Percentiles rank a stretch among this genome's conserved stretches.
phyloP scores from a whole-genome alignment of 768 basidiomycete species.

The Dendrothele bispora region DNA sequence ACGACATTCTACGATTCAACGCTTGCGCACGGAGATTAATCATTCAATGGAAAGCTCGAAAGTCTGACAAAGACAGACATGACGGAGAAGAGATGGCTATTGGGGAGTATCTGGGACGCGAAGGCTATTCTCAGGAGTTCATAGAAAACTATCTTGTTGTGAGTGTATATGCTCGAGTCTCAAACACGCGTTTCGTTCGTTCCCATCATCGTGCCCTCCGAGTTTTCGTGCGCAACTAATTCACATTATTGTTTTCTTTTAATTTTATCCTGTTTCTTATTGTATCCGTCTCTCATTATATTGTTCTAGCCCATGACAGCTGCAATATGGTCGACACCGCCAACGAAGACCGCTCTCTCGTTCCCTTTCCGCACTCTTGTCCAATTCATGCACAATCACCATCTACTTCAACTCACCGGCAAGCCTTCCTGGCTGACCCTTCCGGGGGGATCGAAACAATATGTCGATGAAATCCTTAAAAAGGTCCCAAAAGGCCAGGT shows the following conservation, averaged over 20 bases:
- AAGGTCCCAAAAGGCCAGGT: conserved; percentile 51
- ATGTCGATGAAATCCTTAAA: conserved; percentile 62
- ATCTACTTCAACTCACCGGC: conserved; percentile 67
- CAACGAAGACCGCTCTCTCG: conserved; percentile 65
- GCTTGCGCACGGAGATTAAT: conserved; percentile 58
- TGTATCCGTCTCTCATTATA: not conserved
- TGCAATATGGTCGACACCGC: conserved; percentile 78
- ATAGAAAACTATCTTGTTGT: conserved; percentile 76
- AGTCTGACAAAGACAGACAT: conserved; percentile 23
- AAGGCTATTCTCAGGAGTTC: conserved; percentile 69
- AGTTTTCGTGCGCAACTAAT: no score
- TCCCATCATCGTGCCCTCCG: no score
- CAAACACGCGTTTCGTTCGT: no score
- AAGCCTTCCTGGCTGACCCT: conserved; percentile 77
- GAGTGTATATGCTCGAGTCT: conserved; percentile 21
- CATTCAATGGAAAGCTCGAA: conserved; percentile 16
- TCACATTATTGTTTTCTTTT: no score
- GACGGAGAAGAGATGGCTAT: conserved; percentile 54
- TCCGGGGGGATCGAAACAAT: conserved; percentile 69
- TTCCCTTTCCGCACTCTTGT: conserved; percentile 73
- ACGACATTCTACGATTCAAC: conserved; percentile 73
- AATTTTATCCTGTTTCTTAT: conserved; percentile 1
- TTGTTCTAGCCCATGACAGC: conserved; percentile 76
- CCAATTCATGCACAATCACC: conserved; percentile 74
- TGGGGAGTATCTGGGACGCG: conserved; percentile 59